Conservation (phyloP, 169 alveolate species). For the Eimeria praecox region DNA sequence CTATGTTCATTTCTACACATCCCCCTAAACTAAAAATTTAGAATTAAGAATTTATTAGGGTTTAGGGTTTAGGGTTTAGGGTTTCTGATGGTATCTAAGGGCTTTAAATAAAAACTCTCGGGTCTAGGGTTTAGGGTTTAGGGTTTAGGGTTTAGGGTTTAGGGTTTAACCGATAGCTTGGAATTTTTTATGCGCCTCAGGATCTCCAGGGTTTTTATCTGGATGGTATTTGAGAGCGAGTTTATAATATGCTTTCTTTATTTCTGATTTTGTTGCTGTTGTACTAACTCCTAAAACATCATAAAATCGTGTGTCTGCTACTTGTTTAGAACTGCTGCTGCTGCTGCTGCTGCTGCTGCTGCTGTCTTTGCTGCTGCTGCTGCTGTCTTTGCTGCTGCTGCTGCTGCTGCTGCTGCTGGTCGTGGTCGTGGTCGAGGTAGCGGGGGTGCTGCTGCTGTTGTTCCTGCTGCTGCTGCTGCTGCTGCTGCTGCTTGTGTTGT, state of each 20-base stretch:
- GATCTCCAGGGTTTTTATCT: conserved; percentile 95
- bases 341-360: conserved; percentile 12
- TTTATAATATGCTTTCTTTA: conserved; percentile 91
- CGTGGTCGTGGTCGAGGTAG: too few relatives aligned
- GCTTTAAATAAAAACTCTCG: too few relatives aligned
- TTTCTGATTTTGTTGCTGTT: conserved; percentile 86
- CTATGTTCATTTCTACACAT: too few relatives aligned
- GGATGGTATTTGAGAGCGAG: conserved; percentile 93
- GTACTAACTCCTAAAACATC: conserved; percentile 91
- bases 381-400: conserved; percentile 3
- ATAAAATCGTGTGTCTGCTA: conserved; percentile 91
- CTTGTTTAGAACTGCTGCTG: conserved; percentile 66
- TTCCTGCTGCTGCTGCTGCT: too few relatives aligned
- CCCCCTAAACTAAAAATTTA: too few relatives aligned
- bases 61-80: too few relatives aligned
- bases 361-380: conserved; percentile 39
- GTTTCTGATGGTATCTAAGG: too few relatives aligned
- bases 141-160: conserved; percentile 1
- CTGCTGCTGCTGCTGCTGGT: conserved; percentile 32
- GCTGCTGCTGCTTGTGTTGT: too few relatives aligned
- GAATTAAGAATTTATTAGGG: too few relatives aligned
- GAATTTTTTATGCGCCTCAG: background rate
- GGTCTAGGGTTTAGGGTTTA: conserved; percentile 19
- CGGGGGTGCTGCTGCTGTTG: too few relatives aligned
- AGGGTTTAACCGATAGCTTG: too few relatives aligned